Evolutionary conservation across 108 stramenopile species (phyloP), one percentile per base, ranked within the genome.

Genomic region (Cyclotella kingstonii): DNA sequence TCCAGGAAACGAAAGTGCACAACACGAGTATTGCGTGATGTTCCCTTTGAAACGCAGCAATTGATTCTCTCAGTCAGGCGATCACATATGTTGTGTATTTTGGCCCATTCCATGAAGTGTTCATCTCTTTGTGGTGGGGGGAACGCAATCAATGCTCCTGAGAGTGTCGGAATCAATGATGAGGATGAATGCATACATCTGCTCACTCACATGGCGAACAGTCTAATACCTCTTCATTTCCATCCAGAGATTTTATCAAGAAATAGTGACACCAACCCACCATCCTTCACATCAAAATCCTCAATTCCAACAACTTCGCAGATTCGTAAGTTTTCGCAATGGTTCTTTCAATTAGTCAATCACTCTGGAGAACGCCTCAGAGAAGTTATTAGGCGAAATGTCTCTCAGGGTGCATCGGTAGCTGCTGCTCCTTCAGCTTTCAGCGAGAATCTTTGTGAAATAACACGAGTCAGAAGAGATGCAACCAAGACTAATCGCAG

Each of bases 321-420:
- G 5, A 21, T 80, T 3, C 68, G 30, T 6, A 14, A 43, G 12
- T 75, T 83, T 39, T 63, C 50, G 2, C 4, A 27, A 12, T 83
- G 81, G 81, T 83, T 72, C 66, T 83, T 83, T 66, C 40, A 73
- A 18, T 80, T 73, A 22, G 57, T 83, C 8, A 81, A 81, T 45
- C 54, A 56, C 21, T 70, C 66, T 0, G 69, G 66, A 36, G 6
- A 64, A 41, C 70, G 81, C 11, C 51, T 78, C 1, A 57, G 65
- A 47, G 57, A 59, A 11, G 54, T 51, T 9, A 40, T 63, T 23
- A 38, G 26, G 21, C 57, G 62, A 23, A 76, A 83, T 42, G 46
- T 54, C 15, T 78, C 81, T 4, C 56, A 63, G 43, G 81, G 81
- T 60, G 81, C 81, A 14, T 17, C 65, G 15, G 55, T 51, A 14